Conservation (phyloP, 179 eudicot genomes). For the Vitellaria paradoxa region DNA sequence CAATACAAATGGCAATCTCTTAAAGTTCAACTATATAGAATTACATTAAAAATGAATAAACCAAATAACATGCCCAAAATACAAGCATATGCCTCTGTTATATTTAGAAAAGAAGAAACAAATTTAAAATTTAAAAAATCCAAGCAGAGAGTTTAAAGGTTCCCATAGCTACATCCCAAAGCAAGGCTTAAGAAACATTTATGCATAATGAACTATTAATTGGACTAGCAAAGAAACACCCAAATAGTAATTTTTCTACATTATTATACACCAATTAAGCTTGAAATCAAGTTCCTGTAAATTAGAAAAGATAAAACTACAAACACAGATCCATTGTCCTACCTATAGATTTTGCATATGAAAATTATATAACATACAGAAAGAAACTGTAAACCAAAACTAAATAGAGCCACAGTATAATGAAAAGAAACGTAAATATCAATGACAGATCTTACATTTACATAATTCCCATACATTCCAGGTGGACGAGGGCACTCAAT, state of each 20-base stretch:
- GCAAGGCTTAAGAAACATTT: neutral
- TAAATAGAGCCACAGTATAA: neutral
- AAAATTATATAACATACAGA: neutral
- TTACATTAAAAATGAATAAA: neutral
- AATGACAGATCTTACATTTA: conserved; percentile 57
- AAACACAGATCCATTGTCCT: neutral
- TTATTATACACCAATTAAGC: neutral
- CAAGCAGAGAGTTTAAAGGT: too few species aligned
- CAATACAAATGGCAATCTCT: neutral
- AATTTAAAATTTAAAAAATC: too few species aligned
- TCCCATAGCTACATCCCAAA: neutral
- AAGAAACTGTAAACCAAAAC: conserved; percentile 1
- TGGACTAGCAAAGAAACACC: neutral
- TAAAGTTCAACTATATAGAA: neutral
- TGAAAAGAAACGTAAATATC: conserved; percentile 6
- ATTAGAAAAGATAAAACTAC: neutral
- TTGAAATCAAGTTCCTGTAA: too few species aligned
- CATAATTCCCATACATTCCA: conserved; percentile 97
- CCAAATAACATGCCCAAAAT: neutral
- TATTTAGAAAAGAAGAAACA: neutral
- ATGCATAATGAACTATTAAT: too few species aligned
- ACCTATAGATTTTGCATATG: too few species aligned
- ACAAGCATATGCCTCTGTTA: neutral
- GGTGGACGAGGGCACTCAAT: conserved; percentile 97
- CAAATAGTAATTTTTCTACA: neutral